phyloP scores from a whole-genome alignment of 1,284 basidiomycete genomes.

The Stereum hirsutum region DNA sequence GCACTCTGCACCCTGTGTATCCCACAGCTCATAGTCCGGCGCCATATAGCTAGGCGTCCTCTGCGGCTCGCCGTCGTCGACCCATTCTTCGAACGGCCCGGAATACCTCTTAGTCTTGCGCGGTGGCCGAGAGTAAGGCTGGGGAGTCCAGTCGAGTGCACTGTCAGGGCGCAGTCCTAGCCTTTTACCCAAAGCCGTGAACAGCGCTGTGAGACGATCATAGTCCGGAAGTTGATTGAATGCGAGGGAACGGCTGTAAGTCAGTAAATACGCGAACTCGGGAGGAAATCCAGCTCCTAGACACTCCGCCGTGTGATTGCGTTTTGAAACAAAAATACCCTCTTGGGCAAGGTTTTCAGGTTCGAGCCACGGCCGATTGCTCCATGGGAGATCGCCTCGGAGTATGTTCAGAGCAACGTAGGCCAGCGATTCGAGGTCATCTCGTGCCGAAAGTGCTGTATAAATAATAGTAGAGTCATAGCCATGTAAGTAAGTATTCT shows the following conservation, averaged over 20 bases:
- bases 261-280: neutral
- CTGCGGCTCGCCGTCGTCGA: too few species aligned
- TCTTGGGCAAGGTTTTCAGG: neutral
- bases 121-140: too few species aligned
- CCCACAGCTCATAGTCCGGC: too few species aligned
- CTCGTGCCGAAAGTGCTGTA: conserved; percentile 49
- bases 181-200: too few species aligned
- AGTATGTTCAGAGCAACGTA: conserved; percentile 63
- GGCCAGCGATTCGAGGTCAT: conserved; percentile 55
- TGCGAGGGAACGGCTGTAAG: neutral
- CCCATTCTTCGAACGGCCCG: too few species aligned
- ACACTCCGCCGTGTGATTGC: neutral
- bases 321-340: neutral
- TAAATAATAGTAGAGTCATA: neutral
- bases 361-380: conserved; percentile 11
- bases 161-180: too few species aligned
- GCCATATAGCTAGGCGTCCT: too few species aligned
- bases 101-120: too few species aligned
- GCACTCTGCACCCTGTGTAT: too few species aligned
- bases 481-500: too few species aligned
- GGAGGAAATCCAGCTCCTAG: neutral
- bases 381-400: conserved; percentile 50
- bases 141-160: too few species aligned
- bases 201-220: too few species aligned
- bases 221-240: neutral